These are phyloP conservation scores for Xylaria multiplex DNA, from an alignment of 2,329 filamentous ascomycete species.

Conservation along the genomic window DNA sequence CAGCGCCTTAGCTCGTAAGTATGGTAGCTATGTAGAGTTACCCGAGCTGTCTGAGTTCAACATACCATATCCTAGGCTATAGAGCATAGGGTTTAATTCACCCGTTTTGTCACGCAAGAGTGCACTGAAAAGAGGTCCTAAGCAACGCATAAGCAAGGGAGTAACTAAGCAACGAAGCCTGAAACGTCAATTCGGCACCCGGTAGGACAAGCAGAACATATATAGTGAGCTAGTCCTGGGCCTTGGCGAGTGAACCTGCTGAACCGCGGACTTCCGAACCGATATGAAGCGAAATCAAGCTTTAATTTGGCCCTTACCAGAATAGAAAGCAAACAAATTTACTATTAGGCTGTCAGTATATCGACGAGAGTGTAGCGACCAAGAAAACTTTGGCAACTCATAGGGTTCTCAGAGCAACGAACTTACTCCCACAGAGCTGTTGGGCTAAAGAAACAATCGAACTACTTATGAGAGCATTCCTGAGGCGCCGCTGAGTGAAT, in stretches of 20 bases:
- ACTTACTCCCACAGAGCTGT: constrained; percentile 51
- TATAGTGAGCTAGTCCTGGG: background rate
- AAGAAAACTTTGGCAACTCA: no score
- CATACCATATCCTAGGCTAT: constrained; percentile 49
- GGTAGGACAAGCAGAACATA: background rate
- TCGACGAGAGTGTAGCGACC: background rate
- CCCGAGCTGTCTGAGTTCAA: background rate
- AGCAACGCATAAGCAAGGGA: background rate
- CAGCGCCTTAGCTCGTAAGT: constrained; percentile 45
- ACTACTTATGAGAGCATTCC: constrained; percentile 49
- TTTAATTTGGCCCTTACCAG: constrained; percentile 44
- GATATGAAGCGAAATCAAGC: background rate
- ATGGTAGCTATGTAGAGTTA: background rate
- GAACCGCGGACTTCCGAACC: background rate
- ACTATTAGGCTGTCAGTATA: constrained; percentile 44
- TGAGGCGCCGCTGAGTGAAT: constrained; percentile 41
- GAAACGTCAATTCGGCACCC: background rate
- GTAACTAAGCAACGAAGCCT: background rate
- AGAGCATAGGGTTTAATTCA: constrained; percentile 44
- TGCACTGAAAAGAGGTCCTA: constrained; percentile 34
- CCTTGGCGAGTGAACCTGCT: background rate
- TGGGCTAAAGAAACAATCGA: constrained; percentile 49
- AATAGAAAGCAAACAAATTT: constrained; percentile 59
- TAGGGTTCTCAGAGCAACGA: background rate
- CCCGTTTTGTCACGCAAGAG: constrained; percentile 35